Evolutionary conservation across 306 rosid species (phyloP), one percentile per base, ranked within the genome.

Genomic region (Gynostemma pentaphyllum): DNA sequence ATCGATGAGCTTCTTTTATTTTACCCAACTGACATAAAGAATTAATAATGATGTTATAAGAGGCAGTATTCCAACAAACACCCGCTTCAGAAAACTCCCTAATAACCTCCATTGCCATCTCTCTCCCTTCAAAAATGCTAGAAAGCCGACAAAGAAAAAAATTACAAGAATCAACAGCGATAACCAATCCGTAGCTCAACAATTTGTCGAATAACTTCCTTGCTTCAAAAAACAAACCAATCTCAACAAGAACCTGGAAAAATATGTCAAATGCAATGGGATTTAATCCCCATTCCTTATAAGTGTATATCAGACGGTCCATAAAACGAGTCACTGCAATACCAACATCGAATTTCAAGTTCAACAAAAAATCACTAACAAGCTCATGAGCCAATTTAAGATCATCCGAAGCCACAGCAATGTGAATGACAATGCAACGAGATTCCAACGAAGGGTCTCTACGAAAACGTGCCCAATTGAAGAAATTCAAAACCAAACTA

Each of bases 101-200:
- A 70, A 87, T 87, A 69, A 79, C 74, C 83, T 71, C 64, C 24
- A 85, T 12, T 2, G 87, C 85, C 67, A 32, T 68, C 80, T 54
- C 68, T 45, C 64, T 49, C 59, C 82, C 80, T 49, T 79, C 81
- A 51, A 67, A 74, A 68, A 59, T 68, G 48, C 66, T 67, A 18
- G 82, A 76, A 27, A 81, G 59, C 70, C 78, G 78, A 60, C 83
- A 45, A 29, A 90, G 84, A 62, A 81, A 80, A 64, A 81, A 70
- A 76, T 90, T 90, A 81, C 90, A 87, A 70, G 96, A 83, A 80
- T 81, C 86, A 45, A 82, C 84, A 26, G 91, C 75, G 30, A 90
- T 46, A 56, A 80, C 72, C 49, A 90, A 26, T 59, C 96, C 91
- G 24, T 83, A 87, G 49, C 70, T 77, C 49, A 80, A 68, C 85